Conservation (phyloP, 192 early-diverging fungal species). For the Coemansia sp. region DNA sequence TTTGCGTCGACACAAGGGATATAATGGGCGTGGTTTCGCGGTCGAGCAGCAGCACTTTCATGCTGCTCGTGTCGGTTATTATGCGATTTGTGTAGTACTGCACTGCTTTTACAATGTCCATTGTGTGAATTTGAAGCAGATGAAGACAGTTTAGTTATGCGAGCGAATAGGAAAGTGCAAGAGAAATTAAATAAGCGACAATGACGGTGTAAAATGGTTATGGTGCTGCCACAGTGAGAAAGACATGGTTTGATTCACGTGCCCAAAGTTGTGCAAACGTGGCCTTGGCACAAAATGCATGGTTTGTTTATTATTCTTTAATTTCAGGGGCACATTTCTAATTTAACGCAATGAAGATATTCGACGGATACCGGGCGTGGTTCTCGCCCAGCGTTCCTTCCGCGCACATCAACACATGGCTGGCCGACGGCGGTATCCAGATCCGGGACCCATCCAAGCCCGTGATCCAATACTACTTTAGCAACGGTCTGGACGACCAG, state of each 20-base stretch:
- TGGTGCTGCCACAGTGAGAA: too few species aligned
- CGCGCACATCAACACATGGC: constrained; percentile 40
- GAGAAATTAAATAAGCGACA: too few species aligned
- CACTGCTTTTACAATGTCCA: constrained; percentile 78
- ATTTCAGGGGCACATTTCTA: too few species aligned
- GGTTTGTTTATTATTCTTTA: too few species aligned
- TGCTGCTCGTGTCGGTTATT: constrained; percentile 84
- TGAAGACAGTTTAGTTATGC: too few species aligned
- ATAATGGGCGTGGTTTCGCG: constrained; percentile 94
- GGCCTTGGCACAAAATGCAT: too few species aligned
- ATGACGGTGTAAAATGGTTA: too few species aligned
- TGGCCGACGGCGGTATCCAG: constrained; percentile 40
- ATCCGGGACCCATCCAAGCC: constrained; percentile 32
- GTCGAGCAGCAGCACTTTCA: constrained; percentile 97
- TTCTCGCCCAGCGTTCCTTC: constrained; percentile 46
- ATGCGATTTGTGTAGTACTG: constrained; percentile 94
- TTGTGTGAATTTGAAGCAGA: constrained; percentile 18
- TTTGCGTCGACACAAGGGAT: constrained; percentile 91
- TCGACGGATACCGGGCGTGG: constrained; percentile 47
- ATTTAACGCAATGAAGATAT: constrained; percentile 25
- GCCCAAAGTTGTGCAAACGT: too few species aligned
- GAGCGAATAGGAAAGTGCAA: too few species aligned
- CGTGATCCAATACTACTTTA: constrained; percentile 46
- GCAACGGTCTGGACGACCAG: constrained; percentile 31
- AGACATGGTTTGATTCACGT: too few species aligned